Evolutionary conservation across 306 rosid species (phyloP), one percentile per base, ranked within the genome.

Genomic region (Corylus americana): DNA sequence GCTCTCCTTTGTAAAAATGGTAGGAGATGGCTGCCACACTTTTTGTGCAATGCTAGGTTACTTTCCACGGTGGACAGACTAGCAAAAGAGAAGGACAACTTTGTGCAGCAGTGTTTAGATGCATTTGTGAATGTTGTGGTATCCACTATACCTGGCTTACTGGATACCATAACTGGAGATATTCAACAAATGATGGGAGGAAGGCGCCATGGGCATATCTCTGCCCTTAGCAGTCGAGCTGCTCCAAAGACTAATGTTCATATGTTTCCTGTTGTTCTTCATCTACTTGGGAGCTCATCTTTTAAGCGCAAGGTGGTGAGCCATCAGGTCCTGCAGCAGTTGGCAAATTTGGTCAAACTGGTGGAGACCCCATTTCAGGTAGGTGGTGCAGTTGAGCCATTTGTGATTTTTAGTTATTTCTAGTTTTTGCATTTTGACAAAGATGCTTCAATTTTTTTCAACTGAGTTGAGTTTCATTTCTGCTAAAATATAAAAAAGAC

Each of bases 361-460:
- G 83, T 83, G 37, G 99, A 95, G 90, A 88, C 95, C 57, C 91
- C 97, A 31, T 95, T 95, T 87, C 99, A 89, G 94, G 98, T 95
- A 35, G 73, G 89, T 83, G 75, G 79, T 75, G 67, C 78, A 76
- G 39, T 74, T 45, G 18, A 74, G 63, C 78, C 50, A 7, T 78
- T 79, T 47, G 22, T 79, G 55, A 72, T 59, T 44, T 71, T 66
- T 54, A 45, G 20, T 18, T 66, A 48, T 58, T 14, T 55, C 37
- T 74, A 29, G 12, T 16, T 25, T 67, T 50, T 57, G 11, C 44
- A 69, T 75, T 81, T 58, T 63, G 61, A 71, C 48, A 58, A 22
- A 18, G 6, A 74, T 13, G 7, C 67, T 47, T 48, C 59, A 18
- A 59, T 54, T 29, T 55, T 51, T 51, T 54, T 53, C 64, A 29